Base-by-base conservation (phyloP, 2,329 filamentous ascomycete species). In the Ophiognomonia clavigignenti-juglandacearum region DNA sequence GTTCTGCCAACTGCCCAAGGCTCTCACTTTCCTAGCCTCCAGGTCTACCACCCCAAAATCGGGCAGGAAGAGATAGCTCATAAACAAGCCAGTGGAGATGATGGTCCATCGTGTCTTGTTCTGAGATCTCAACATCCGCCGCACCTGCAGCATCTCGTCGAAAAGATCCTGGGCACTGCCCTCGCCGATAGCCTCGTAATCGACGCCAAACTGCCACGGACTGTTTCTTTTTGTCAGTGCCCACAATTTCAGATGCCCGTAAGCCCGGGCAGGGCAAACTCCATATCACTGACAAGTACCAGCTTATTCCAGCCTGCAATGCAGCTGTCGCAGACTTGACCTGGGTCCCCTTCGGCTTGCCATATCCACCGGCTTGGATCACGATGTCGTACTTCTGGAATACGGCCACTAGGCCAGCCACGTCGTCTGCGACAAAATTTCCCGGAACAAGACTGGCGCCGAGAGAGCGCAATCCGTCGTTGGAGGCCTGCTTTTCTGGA, bases 171-270 rank as follows among this genome's bases (percentile, higher is more conserved):
- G 82, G 36, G 76, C 68, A 22, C 75, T 78, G 0, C 76, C 75
- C 0, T 66, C 61, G 0, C 82, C 81, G 14, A 86, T 78, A 23
- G 67, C 59, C 47, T 88, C 83, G 62, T 88, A 88, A 58, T 88
- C 81, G 20, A 86, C 77, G 1, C 85, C 85, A 59, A 83, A 88
- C 61, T 88, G 84, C 85, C 85, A 88, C 0, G 85, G 84, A 16
- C 29, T 42, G 8, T n/a, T 13, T 9, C 10, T 13, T 7, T 6
- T 23, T 19, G 27, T 41, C 13, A 41, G n/a, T 9, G 8, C 27
- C n/a, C n/a, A n/a, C n/a, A n/a, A n/a, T n/a, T n/a, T n/a, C n/a
- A n/a, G n/a, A n/a, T n/a, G n/a, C n/a, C n/a, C n/a, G n/a, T n/a
- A n/a, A n/a, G n/a, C n/a, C n/a, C n/a, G n/a, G n/a, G n/a, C n/a